Base-by-base conservation (phyloP, 345 rosid species). In the Geranium brycei region DNA sequence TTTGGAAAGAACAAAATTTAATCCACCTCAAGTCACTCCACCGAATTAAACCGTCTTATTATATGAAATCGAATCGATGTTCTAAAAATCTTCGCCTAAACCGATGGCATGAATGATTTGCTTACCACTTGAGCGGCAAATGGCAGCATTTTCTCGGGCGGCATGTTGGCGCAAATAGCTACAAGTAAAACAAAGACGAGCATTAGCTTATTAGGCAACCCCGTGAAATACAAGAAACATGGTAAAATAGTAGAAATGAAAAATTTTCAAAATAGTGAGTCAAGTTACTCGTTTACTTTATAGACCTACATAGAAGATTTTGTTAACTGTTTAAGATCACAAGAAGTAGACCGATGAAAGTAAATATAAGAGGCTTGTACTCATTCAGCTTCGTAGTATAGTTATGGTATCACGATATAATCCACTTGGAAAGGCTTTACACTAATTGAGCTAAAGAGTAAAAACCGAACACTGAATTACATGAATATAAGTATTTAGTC, bases 111-210 rank as follows among this genome's bases (percentile, higher is more conserved):
- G 28, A 4, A 31, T 60, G 60, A 16, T 51, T 47, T 51, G 17
- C 80, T 73, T 75, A 91, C 98, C 96, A 89, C 96, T 83, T 83
- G 81, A 64, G 96, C 77, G 55, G 95, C 96, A 30, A 87, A 87
- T 1, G 91, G 89, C 68, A 89, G 62, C 92, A 89, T 85, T 60
- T 76, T 82, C 80, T 84, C 95, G 1, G 83, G 89, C 13, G 91
- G 80, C 89, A 89, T 80, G 64, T 69, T 65, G 1, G 79, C 72
- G 47, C 98, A 85, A 56, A 91, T 61, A 28, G 85, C 96, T 89
- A 40, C 71, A 72, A 51, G 59, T 47, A 41, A 47, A 74, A 59
- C 7, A 63, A 61, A 31, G 14, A 17, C 17, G 59, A 62, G 3
- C 18, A 51, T 38, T 13, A 7, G 55, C 57, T 30, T 17, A 5